These are phyloP conservation scores for Citrus trifoliata DNA, from an alignment of 345 rosid species.

Conservation along the genomic window DNA sequence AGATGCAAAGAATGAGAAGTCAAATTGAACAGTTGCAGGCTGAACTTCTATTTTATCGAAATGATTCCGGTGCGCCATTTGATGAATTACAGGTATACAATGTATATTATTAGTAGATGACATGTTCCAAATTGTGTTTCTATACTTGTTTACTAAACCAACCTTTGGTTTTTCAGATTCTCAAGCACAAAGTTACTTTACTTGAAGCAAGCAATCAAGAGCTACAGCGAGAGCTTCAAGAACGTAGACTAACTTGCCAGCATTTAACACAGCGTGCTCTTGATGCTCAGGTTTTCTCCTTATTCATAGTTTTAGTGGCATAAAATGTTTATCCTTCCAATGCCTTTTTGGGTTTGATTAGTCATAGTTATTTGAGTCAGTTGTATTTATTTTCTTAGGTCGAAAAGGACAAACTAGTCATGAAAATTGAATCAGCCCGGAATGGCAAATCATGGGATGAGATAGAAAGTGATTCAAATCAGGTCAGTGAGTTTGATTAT, in stretches of 20 bases:
- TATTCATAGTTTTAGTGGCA: neutral
- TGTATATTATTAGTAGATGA: neutral
- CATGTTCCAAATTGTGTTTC: neutral
- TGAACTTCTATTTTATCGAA: conserved; percentile 78
- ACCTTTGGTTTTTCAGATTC: conserved; percentile 45
- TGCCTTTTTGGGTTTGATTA: neutral
- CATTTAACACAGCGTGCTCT: conserved; percentile 71
- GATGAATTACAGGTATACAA: conserved; percentile 83
- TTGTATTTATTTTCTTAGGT: conserved; percentile 44
- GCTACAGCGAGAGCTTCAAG: conserved; percentile 72
- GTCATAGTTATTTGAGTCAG: neutral
- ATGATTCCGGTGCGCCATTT: conserved; percentile 58
- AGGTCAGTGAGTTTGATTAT: conserved; percentile 36
- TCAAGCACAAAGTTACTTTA: conserved; percentile 76
- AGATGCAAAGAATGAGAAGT: conserved; percentile 81
- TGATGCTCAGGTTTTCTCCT: conserved; percentile 73
- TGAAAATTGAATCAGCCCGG: conserved; percentile 76
- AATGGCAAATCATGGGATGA: conserved; percentile 92
- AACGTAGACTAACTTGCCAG: conserved; percentile 61
- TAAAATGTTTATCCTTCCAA: neutral
- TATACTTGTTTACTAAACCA: conserved; percentile 16
- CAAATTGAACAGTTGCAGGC: conserved; percentile 95
- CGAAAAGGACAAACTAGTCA: conserved; percentile 76
- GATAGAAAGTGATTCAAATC: conserved; percentile 49
- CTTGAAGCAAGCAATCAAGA: conserved; percentile 87